phyloP scores from a whole-genome alignment of 371 early-diverging fungal species.

The Mortierella sp. region DNA sequence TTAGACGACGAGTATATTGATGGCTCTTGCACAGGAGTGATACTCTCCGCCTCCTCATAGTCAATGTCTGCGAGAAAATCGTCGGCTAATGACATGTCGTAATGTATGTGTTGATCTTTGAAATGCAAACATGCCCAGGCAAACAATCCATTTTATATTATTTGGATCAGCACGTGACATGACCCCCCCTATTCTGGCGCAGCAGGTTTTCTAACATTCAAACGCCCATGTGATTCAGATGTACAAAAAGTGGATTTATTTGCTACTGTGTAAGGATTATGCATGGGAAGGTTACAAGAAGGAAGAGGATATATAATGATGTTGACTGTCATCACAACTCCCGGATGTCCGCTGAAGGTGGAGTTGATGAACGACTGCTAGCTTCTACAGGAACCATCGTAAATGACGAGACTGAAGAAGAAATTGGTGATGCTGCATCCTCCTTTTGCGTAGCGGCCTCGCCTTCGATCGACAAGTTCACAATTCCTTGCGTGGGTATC shows the following conservation, averaged over 20 bases:
- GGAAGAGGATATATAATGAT: background rate
- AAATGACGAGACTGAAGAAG: conserved; percentile 33
- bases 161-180: background rate
- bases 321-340: conserved; percentile 1
- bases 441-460: conserved; percentile 1
- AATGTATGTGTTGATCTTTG: conserved; percentile 1
- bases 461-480: conserved; percentile 12
- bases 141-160: background rate
- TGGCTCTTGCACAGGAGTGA: conserved; percentile 31
- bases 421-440: conserved; percentile 7
- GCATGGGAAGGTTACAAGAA: background rate
- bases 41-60: conserved; percentile 63
- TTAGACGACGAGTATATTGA: background rate
- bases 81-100: conserved; percentile 74
- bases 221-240: conserved; percentile 2
- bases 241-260: background rate
- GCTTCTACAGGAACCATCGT: conserved; percentile 13
- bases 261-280: background rate
- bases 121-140: background rate
- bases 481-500: conserved; percentile 23
- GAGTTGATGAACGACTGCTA: conserved; percentile 10
- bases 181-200: background rate
- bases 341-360: background rate
- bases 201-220: background rate
- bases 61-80: conserved; percentile 82